Conservation (phyloP, 768 basidiomycete genomes). For the Tylopilus rubrobrunneus region DNA sequence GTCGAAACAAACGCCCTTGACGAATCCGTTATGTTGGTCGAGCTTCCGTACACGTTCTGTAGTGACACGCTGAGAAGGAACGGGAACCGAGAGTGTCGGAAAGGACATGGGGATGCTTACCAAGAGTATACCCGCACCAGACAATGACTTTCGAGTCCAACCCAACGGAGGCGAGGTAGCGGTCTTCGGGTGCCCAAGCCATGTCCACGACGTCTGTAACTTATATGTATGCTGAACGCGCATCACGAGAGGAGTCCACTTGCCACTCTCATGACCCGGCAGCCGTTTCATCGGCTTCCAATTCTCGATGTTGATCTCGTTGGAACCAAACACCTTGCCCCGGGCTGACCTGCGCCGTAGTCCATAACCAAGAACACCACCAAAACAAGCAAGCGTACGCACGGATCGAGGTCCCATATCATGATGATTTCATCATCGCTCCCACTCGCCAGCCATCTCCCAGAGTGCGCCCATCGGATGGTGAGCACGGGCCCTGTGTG, state of each 20-base stretch:
- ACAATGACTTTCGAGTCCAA: conserved; percentile 88
- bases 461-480: conserved; percentile 92
- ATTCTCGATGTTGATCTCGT: conserved; percentile 93
- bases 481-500: conserved; percentile 92
- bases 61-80: not conserved
- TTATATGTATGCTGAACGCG: conserved; percentile 4
- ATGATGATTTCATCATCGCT: conserved; percentile 95
- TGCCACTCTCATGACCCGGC: conserved; percentile 93
- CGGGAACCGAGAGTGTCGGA: not conserved
- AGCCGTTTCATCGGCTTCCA: conserved; percentile 94
- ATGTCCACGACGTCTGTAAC: conserved; percentile 85
- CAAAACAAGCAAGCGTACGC: conserved; percentile 28
- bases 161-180: conserved; percentile 90
- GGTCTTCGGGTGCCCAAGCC: conserved; percentile 91
- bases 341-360: conserved; percentile 56
- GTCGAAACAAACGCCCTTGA: conserved; percentile 99
- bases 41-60: conserved; percentile 81
- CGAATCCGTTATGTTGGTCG: conserved; percentile 90
- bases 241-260: conserved; percentile 19
- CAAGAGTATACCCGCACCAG: conserved; percentile 91
- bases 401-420: conserved; percentile 98
- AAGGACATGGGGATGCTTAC: conserved; percentile 38
- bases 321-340: conserved; percentile 90
- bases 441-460: conserved; percentile 91
- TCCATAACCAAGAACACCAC: conserved; percentile 5